Evolutionary conservation across 495 filamentous ascomycete species (phyloP).

Genomic region (Aspergillus haitiensis): DNA sequence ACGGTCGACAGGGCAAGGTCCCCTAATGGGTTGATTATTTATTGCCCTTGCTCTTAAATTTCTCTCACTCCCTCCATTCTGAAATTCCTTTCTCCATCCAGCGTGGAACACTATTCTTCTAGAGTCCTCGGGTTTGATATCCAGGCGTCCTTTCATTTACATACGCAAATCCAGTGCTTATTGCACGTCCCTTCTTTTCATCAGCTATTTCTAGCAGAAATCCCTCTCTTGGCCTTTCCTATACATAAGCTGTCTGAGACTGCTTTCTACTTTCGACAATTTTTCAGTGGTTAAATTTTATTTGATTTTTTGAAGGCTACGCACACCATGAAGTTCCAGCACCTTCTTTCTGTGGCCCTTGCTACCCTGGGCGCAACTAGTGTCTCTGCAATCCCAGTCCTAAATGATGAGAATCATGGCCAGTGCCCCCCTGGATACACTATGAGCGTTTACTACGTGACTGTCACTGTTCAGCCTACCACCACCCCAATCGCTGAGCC

Average conservation of each 20-base stretch:
- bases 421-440: conserved; percentile 36
- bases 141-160: conserved; percentile 40
- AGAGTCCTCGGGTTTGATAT: conserved; percentile 33
- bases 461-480: conserved; percentile 20
- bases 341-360: conserved; percentile 29
- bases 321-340: conserved; percentile 38
- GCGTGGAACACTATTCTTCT: conserved; percentile 30
- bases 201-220: neutral
- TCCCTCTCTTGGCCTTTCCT: neutral
- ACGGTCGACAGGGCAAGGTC: conserved; percentile 3
- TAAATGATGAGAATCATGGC: conserved; percentile 21
- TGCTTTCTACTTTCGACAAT: conserved; percentile 9
- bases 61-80: conserved; percentile 12
- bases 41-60: neutral
- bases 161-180: conserved; percentile 16
- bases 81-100: conserved; percentile 18
- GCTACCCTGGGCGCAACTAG: conserved; percentile 35
- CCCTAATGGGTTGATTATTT: neutral
- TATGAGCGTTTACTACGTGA: conserved; percentile 27
- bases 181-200: conserved; percentile 31
- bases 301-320: neutral
- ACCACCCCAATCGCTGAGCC: conserved; percentile 12
- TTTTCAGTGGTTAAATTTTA: conserved; percentile 6
- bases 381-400: conserved; percentile 32
- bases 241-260: conserved; percentile 13